Evolutionary conservation across 1,139 yeast species (phyloP).

Genomic region (Geotrichum phurueaensis): DNA sequence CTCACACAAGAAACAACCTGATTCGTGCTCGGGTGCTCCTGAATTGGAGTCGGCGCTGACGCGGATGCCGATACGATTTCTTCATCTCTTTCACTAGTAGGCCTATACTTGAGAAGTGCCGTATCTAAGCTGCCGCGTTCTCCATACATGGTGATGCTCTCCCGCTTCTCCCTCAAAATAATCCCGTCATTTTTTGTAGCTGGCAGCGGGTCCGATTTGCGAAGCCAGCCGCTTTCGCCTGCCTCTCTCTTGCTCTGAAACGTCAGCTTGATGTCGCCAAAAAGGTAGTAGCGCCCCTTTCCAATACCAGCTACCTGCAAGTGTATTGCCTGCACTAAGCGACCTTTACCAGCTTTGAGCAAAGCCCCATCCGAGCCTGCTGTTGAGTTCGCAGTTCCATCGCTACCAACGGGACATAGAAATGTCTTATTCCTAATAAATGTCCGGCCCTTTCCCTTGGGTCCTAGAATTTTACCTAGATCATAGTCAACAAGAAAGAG

Average conservation of each 20-base stretch:
- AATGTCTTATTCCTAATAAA: conserved; percentile 35
- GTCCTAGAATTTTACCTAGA: conserved; percentile 30
- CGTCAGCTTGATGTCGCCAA: conserved; percentile 37
- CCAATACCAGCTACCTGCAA: conserved; percentile 33
- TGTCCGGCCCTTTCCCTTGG: conserved; percentile 27
- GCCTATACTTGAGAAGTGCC: neutral
- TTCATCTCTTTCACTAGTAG: neutral
- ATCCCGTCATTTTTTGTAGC: neutral
- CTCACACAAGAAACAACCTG: neutral
- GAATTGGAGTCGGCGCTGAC: neutral
- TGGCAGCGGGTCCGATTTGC: neutral
- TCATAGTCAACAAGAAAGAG: conserved; percentile 40
- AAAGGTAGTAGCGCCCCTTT: conserved; percentile 34
- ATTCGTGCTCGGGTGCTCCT: neutral
- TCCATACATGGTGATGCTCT: neutral
- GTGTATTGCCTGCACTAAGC: conserved; percentile 33
- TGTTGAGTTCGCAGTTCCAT: neutral
- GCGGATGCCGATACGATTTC: neutral
- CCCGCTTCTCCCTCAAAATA: neutral
- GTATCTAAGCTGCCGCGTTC: neutral
- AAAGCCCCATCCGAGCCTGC: neutral
- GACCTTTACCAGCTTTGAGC: neutral
- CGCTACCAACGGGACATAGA: conserved; percentile 11
- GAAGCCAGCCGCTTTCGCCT: neutral
- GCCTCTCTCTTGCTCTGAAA: conserved; percentile 32